These are phyloP conservation scores for Aspergillus flavus DNA, from an alignment of 2,329 filamentous ascomycete species.

Conservation along the genomic window DNA sequence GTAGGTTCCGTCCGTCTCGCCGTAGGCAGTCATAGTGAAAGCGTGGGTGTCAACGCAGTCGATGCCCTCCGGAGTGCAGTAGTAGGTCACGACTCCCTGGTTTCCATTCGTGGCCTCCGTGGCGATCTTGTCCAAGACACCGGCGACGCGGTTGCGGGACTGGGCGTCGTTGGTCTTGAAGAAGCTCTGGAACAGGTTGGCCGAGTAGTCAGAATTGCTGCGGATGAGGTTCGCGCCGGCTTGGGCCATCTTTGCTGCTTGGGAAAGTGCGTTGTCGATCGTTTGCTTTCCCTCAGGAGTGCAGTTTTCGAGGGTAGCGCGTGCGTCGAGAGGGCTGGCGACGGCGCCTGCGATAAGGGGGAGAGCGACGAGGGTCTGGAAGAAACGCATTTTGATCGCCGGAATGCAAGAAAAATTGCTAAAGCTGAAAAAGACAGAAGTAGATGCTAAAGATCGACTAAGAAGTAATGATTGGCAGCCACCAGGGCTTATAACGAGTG, in stretches of 20 bases:
- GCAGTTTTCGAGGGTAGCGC: conserved; percentile 1
- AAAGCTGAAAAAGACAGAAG: neutral
- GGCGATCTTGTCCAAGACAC: conserved; percentile 4
- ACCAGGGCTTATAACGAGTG: neutral
- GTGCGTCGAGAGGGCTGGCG: neutral
- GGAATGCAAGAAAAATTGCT: neutral
- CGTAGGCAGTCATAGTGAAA: conserved; percentile 4
- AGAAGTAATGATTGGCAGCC: neutral
- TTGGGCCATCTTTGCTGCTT: neutral
- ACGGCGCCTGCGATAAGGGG: neutral
- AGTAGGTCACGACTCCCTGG: neutral
- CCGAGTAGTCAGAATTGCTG: neutral
- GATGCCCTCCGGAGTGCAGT: conserved; percentile 5
- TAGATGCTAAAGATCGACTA: neutral
- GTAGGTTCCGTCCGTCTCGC: conserved; percentile 5
- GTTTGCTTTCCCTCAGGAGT: neutral
- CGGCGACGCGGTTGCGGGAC: neutral
- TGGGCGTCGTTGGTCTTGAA: conserved; percentile 5
- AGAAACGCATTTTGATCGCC: conserved; percentile 7
- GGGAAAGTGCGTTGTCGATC: neutral
- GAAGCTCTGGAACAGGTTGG: conserved; percentile 2
- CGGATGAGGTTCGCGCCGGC: conserved; percentile 1
- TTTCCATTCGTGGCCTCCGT: neutral
- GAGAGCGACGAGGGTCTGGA: neutral
- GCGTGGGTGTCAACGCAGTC: neutral